phyloP scores from a whole-genome alignment of 192 early-diverging fungal genomes.

The Podochytrium sp. region DNA sequence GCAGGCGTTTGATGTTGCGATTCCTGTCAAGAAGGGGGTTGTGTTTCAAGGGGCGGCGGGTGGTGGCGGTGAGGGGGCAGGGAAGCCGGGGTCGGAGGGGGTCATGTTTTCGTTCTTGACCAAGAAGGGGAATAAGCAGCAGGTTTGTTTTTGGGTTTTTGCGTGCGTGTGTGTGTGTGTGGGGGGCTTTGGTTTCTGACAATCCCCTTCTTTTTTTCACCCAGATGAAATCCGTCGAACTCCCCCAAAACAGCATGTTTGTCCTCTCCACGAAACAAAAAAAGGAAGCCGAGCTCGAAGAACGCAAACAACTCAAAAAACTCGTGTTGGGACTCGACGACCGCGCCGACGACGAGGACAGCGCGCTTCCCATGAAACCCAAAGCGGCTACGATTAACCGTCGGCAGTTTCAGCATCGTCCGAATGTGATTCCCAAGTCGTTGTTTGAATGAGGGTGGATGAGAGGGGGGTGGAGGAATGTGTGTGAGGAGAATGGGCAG shows the following conservation, averaged over 20 bases:
- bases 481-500: no score
- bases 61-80: conserved; percentile 9
- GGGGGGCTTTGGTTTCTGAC: not conserved
- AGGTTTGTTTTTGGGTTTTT: conserved; percentile 40
- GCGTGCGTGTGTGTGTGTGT: not conserved
- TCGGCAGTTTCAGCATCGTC: not conserved
- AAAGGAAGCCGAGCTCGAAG: conserved; percentile 85
- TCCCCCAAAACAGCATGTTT: conserved; percentile 81
- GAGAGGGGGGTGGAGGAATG: no score
- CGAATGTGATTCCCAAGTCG: conserved; percentile 1
- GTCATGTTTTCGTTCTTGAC: conserved; percentile 83
- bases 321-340: conserved; percentile 92
- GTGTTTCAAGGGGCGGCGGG: conserved; percentile 14
- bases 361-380: not conserved
- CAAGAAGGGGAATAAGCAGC: conserved; percentile 85
- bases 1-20: conserved; percentile 82
- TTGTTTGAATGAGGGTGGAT: conserved; percentile 2
- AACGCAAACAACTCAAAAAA: conserved; percentile 87
- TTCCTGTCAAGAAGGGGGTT: conserved; percentile 65
- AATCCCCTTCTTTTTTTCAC: not conserved
- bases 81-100: conserved; percentile 45
- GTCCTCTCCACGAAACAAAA: conserved; percentile 81
- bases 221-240: conserved; percentile 71
- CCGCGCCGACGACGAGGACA: conserved; percentile 54
- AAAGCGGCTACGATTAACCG: not conserved